Evolutionary conservation across 2,329 filamentous ascomycete species (phyloP).

Genomic region (Bipolaris oryzae): DNA sequence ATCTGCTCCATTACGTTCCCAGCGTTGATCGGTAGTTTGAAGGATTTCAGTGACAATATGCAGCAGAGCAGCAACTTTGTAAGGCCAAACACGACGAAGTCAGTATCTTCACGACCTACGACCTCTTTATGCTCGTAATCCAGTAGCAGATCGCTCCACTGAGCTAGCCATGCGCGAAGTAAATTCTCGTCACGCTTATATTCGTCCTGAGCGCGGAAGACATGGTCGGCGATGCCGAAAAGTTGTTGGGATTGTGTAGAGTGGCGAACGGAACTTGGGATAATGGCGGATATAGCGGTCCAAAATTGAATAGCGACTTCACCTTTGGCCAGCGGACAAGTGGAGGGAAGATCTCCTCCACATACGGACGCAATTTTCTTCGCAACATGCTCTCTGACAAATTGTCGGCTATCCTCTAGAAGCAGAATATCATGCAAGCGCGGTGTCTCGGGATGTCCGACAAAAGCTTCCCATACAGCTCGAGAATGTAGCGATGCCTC

Average conservation of each 20-base stretch:
- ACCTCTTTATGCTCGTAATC: constrained; percentile 42
- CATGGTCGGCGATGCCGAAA: constrained; percentile 44
- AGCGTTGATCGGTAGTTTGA: constrained; percentile 46
- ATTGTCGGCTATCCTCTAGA: constrained; percentile 29
- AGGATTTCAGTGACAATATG: constrained; percentile 48
- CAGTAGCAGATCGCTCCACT: constrained; percentile 45
- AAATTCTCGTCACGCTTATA: constrained; percentile 38
- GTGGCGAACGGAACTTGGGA: constrained; percentile 35
- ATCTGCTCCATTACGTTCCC: constrained; percentile 38
- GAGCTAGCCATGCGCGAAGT: constrained; percentile 34
- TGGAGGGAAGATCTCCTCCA: constrained; percentile 42
- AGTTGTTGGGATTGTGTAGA: constrained; percentile 39
- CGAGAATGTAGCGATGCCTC: constrained; percentile 47
- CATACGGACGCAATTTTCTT: constrained; percentile 44
- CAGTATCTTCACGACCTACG: constrained; percentile 44
- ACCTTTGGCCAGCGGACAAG: constrained; percentile 33
- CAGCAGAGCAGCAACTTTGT: constrained; percentile 49
- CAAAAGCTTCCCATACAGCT: constrained; percentile 44
- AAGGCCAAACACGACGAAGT: constrained; percentile 48
- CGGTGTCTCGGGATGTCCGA: constrained; percentile 24
- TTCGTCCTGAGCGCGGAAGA: constrained; percentile 46
- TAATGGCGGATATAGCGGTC: constrained; percentile 37
- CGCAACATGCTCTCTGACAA: constrained; percentile 35
- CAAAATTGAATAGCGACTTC: constrained; percentile 46
- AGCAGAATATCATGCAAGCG: constrained; percentile 43